Percentiles rank a stretch among this genome's conserved stretches.
Conservation (phyloP, 768 basidiomycete genomes). For the Sporobolomyces roseus region DNA sequence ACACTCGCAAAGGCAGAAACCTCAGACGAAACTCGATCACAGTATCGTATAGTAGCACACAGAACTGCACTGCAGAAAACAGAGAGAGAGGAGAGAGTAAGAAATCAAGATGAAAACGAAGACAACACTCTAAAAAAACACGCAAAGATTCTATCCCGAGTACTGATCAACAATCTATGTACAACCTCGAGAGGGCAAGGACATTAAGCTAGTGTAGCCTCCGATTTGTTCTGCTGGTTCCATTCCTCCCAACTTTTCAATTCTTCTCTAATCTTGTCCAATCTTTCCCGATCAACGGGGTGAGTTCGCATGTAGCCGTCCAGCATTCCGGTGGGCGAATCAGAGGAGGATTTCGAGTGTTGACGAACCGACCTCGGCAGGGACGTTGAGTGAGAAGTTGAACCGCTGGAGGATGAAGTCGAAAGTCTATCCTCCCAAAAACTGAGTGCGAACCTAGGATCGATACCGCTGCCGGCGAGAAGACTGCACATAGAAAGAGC, state of each 20-base stretch:
- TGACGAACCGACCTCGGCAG: slow-evolving; percentile 45
- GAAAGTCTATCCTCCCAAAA: slow-evolving; percentile 67
- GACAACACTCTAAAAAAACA: too few species aligned
- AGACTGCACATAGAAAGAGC: slow-evolving; percentile 55
- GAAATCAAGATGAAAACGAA: too few species aligned
- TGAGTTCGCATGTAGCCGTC: slow-evolving; percentile 53
- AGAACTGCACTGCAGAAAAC: too few species aligned
- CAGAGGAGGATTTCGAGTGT: slow-evolving; percentile 38
- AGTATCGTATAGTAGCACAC: too few species aligned
- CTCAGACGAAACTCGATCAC: too few species aligned
- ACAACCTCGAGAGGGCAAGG: too few species aligned
- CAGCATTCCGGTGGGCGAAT: slow-evolving; percentile 55
- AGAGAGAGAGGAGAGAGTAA: too few species aligned
- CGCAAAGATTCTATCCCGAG: too few species aligned
- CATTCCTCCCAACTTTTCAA: slow-evolving; percentile 63
- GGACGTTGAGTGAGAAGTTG: background rate
- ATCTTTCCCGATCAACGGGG: slow-evolving; percentile 65
- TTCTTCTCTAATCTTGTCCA: slow-evolving; percentile 62
- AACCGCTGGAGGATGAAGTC: background rate
- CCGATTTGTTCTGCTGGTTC: too few species aligned
- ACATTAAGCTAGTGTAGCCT: too few species aligned
- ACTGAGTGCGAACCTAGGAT: slow-evolving; percentile 70
- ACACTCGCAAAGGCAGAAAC: too few species aligned
- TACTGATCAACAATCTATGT: too few species aligned
- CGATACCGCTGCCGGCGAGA: slow-evolving; percentile 87